Percentiles rank a stretch among this genome's conserved stretches.
Evolutionary conservation across 192 early-diverging fungal genomes (phyloP).

Genomic region (Coemansia sp.): DNA sequence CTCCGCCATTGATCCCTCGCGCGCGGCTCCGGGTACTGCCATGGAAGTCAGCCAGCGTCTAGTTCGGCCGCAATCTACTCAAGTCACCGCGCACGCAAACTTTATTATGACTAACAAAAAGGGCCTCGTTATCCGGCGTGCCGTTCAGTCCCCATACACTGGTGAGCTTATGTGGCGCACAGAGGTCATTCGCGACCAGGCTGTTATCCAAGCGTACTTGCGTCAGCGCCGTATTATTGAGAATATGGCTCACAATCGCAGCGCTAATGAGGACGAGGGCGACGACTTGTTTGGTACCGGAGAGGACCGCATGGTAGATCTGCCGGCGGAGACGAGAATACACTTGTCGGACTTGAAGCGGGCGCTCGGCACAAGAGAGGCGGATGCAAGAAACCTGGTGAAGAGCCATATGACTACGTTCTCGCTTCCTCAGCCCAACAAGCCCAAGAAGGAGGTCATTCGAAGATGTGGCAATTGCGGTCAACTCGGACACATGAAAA

Average conservation of each 20-base stretch:
- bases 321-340: conserved; percentile 55
- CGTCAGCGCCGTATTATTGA: conserved; percentile 82
- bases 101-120: conserved; percentile 43
- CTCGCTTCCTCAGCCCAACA: conserved; percentile 52
- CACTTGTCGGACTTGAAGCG: conserved; percentile 64
- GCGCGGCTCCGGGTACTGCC: conserved; percentile 26
- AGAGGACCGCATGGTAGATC: conserved; percentile 8
- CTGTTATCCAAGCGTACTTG: conserved; percentile 88
- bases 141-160: conserved; percentile 51
- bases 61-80: conserved; percentile 6
- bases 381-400: conserved; percentile 22
- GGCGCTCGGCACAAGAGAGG: conserved; percentile 60
- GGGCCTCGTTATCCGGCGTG: conserved; percentile 39
- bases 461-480: conserved; percentile 80
- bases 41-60: conserved; percentile 43
- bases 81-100: conserved; percentile 41
- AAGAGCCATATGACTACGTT: conserved; percentile 55
- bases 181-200: conserved; percentile 78
- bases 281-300: conserved; percentile 5
- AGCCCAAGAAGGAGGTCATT: conserved; percentile 65
- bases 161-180: conserved; percentile 71
- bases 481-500: conserved; percentile 83
- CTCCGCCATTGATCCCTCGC: conserved; percentile 17
- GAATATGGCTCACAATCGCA: conserved; percentile 28
- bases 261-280: conserved; percentile 14